Conservation (phyloP, 768 basidiomycete species). For the Tylopilus sp. region DNA sequence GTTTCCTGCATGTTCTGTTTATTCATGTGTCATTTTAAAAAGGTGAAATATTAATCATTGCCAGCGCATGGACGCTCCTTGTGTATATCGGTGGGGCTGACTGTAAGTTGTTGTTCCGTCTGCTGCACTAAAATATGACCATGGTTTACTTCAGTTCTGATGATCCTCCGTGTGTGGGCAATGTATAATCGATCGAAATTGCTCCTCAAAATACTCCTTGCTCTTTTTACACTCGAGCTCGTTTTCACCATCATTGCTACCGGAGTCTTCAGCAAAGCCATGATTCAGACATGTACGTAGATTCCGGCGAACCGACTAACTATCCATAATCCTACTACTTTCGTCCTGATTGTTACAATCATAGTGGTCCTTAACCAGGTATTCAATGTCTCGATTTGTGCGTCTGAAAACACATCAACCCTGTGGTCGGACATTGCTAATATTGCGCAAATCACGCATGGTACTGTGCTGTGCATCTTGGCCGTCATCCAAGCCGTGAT, state of each 20-base stretch:
- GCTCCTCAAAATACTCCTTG: neutral
- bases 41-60: neutral
- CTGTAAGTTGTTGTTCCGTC: neutral
- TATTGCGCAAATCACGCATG: neutral
- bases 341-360: too few relatives aligned
- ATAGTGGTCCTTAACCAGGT: neutral
- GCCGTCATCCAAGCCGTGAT: neutral
- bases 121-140: too few relatives aligned
- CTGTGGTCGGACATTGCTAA: too few relatives aligned
- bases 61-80: neutral
- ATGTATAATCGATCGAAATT: neutral
- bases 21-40: neutral
- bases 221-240: neutral
- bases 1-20: rapidly evolving
- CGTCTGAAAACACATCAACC: neutral
- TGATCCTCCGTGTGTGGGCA: conserved; percentile 1
- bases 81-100: neutral
- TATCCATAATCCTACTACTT: neutral
- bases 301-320: neutral
- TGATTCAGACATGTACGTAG: neutral
- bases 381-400: neutral
- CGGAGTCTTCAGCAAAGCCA: neutral
- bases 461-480: neutral
- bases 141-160: neutral
- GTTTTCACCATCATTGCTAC: neutral